Evolutionary conservation across 1,284 basidiomycete genomes (phyloP).

Genomic region (Coriolopsis trogii): DNA sequence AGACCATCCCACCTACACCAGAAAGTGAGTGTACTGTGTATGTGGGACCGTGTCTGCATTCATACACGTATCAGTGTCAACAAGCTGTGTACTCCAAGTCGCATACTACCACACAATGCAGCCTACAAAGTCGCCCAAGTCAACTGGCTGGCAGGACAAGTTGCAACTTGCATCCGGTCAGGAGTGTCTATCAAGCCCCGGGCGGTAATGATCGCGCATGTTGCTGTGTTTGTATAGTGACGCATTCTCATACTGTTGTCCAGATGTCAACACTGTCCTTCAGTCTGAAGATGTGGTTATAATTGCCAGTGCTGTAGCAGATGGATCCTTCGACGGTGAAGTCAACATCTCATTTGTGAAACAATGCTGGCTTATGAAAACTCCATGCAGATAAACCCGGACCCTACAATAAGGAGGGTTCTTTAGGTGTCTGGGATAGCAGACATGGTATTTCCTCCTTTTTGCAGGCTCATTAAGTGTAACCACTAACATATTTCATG

Average conservation of each 20-base stretch:
- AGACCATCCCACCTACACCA: too few species aligned
- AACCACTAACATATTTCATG: too few species aligned
- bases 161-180: not conserved
- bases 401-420: constrained; percentile 23
- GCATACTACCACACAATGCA: not conserved
- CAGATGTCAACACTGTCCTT: constrained; percentile 21
- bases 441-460: not conserved
- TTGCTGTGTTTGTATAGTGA: not conserved
- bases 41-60: too few species aligned
- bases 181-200: constrained; percentile 3
- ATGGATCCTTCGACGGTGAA: constrained; percentile 16
- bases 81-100: not conserved
- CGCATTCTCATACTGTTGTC: not conserved
- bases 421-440: constrained; percentile 8
- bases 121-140: not conserved
- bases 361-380: not conserved
- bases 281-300: constrained; percentile 16
- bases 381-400: constrained; percentile 11
- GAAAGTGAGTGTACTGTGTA: too few species aligned
- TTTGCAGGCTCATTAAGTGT: too few species aligned
- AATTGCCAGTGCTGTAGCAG: constrained; percentile 21
- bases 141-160: too few species aligned
- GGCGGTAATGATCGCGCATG: not conserved
- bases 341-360: not conserved
- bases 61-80: not conserved